Evolutionary conservation across 768 basidiomycete species (phyloP).

Genomic region (Boletus huronensis): DNA sequence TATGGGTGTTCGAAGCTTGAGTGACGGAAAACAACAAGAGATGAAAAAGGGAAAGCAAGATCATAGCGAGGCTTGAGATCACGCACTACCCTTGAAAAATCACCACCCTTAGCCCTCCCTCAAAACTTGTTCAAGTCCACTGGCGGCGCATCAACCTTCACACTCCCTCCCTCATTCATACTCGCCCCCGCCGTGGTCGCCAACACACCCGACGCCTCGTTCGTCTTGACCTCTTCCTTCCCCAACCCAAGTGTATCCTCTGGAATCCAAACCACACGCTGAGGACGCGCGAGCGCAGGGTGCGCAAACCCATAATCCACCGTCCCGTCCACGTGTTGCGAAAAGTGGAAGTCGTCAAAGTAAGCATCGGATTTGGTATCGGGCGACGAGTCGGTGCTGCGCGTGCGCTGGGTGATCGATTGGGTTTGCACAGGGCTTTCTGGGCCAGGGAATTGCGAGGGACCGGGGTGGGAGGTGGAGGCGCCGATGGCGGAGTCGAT

Average conservation of each 20-base stretch:
- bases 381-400: not conserved
- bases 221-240: conserved; percentile 56
- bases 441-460: not conserved
- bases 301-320: conserved; percentile 76
- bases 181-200: conserved; percentile 47
- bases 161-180: conserved; percentile 61
- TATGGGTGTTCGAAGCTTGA: not conserved
- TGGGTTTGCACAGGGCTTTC: not conserved
- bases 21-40: not conserved
- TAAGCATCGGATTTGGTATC: conserved; percentile 5
- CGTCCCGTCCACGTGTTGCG: conserved; percentile 24
- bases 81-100: not conserved
- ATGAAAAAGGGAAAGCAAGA: not conserved
- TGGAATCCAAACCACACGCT: conserved; percentile 84
- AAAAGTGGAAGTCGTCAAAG: conserved; percentile 21
- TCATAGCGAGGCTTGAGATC: not conserved
- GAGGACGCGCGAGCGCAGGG: conserved; percentile 72
- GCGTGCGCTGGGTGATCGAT: not conserved
- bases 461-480: conserved; percentile 7
- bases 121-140: conserved; percentile 31
- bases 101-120: not conserved
- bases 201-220: conserved; percentile 49
- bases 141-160: conserved; percentile 29
- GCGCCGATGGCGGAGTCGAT: conserved; percentile 2
- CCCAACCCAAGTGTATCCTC: conserved; percentile 54